Evolutionary conservation across 441 rosid genomes (phyloP), one percentile per base, ranked within the genome.

Genomic region (Macaranga tanarius): DNA sequence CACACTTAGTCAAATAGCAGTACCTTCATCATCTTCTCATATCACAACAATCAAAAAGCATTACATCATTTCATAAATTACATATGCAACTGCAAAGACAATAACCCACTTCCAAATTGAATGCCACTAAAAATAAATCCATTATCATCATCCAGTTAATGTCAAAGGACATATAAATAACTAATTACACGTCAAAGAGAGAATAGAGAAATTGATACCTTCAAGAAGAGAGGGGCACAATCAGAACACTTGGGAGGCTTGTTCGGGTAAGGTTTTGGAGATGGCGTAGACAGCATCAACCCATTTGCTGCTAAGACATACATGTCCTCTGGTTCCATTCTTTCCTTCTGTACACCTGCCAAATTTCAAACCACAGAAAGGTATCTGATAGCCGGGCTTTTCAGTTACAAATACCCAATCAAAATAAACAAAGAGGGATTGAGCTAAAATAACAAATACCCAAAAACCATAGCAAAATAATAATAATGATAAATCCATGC

Each of bases 271-370:
- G 94, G 96, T 84, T 89, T 93, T 10, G 94, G 97, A 75, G 89
- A 90, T 1, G 98, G 98, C 1, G 89, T 34, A 67, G 86, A 85
- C 79, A 95, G 62, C 60, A 83, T 75, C 71, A 87, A 74, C 69
- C 99, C 97, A 69, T 85, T 85, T 26, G 88, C 82, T 28, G 91
- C 83, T 73, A 93, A 79, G 71, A 93, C 85, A 80, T 93, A 93
- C 94, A 95, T 87, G 83, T 91, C 98, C 55, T 92, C 97, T 1
- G 98, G 90, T 68, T 86, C 90, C 98, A 95, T 91, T 86, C 98
- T 90, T 92, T 95, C 99, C 90, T 95, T 95, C 84, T 93, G 99
- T 75, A 95, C 99, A 67, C 99, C 99, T 95, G 75, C 23, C 45
- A 71, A 69, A 77, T 38, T 64, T 47, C 73, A 81, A 59, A 48